phyloP scores from a whole-genome alignment of 2,329 filamentous ascomycete genomes.

The Aaosphaeria pasadenensis region DNA sequence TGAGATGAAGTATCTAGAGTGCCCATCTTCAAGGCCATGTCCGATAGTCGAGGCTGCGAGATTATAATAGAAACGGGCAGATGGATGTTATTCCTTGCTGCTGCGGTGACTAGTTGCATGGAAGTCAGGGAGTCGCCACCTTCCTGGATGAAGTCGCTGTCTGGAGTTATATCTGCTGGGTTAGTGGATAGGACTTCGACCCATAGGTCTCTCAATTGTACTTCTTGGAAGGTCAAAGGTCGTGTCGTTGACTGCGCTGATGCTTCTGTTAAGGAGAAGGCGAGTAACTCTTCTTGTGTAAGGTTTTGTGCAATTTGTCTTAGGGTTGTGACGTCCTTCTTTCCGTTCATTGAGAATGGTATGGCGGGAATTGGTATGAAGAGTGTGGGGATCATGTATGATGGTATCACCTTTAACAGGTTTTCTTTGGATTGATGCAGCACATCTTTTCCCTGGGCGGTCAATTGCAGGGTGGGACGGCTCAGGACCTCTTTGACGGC shows the following conservation, averaged over 20 bases:
- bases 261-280: too few species aligned
- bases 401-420: slow-evolving; percentile 1
- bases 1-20: too few species aligned
- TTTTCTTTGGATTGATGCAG: background rate
- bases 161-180: too few species aligned
- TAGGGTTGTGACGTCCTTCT: background rate
- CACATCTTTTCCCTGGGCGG: background rate
- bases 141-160: slow-evolving; percentile 9
- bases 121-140: slow-evolving; percentile 24
- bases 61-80: too few species aligned
- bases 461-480: background rate
- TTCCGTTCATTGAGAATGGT: slow-evolving; percentile 6
- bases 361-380: slow-evolving; percentile 10
- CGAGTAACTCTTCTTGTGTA: too few species aligned
- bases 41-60: too few species aligned
- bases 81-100: background rate
- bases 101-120: slow-evolving; percentile 11
- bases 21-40: too few species aligned
- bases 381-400: slow-evolving; percentile 11
- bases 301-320: too few species aligned
- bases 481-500: background rate
- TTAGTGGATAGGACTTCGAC: too few species aligned
- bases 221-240: too few species aligned
- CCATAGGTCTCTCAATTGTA: too few species aligned
- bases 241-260: too few species aligned